Percentiles rank a stretch among this genome's conserved stretches.
phyloP scores from a whole-genome alignment of 768 basidiomycete species.

The Russula compacta region DNA sequence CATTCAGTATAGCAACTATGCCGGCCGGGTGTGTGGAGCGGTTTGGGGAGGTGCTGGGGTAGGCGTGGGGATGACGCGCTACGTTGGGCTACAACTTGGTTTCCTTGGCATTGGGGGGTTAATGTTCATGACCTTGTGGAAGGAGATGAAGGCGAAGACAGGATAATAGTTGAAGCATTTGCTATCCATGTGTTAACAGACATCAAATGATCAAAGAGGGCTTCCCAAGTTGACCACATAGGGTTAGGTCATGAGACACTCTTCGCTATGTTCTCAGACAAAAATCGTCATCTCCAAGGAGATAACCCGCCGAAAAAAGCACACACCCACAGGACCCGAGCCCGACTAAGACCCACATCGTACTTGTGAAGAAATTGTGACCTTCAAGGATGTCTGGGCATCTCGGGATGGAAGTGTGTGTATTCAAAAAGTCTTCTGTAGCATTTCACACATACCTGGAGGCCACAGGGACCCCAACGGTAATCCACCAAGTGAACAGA shows the following conservation, averaged over 20 bases:
- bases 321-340: too few species aligned
- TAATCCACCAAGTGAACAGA: background rate
- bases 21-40: constrained; percentile 55
- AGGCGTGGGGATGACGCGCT: constrained; percentile 51
- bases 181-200: background rate
- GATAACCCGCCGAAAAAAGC: too few species aligned
- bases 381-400: background rate
- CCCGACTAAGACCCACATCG: too few species aligned
- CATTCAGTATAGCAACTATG: constrained; percentile 63
- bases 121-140: constrained; percentile 51
- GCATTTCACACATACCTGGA: background rate
- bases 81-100: constrained; percentile 49
- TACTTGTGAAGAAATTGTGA: too few species aligned
- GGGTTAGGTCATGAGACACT: too few species aligned
- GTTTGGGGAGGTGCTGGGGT: constrained; percentile 60
- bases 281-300: too few species aligned
- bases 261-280: too few species aligned
- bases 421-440: background rate
- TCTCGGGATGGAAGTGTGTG: background rate
- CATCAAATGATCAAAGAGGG: background rate
- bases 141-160: constrained; percentile 52
- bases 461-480: background rate
- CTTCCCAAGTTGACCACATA: background rate
- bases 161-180: constrained; percentile 31
- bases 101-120: constrained; percentile 49